Evolutionary conservation across 2,329 filamentous ascomycete species (phyloP), one percentile per base, ranked within the genome.

Genomic region (Neonectria magnoliae): DNA sequence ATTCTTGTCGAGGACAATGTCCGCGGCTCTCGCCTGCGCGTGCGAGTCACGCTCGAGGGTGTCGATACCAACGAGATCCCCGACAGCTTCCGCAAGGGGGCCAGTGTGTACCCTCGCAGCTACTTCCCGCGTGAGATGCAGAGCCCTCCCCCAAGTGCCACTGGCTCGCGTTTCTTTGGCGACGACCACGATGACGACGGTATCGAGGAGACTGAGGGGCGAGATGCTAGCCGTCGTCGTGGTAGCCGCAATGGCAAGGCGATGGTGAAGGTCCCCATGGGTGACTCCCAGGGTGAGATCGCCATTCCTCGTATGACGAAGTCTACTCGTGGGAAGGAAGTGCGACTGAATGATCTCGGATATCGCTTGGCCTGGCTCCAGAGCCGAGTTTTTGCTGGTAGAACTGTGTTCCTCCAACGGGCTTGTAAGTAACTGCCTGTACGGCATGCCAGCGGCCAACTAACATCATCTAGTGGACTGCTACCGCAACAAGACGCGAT

Each of bases 311-410:
- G 89, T 63, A 90, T 94, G 78, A 89, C 89, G 54, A 90, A 88
- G 75, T 83, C 84, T 48, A 87, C 89, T 70, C 88, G 93, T 54
- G 87, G 85, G 54, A 96, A 93, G 81, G 95, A 98, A 77, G 90
- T 96, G n/a, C 88, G 93, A 53, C 82, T 98, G 66, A 98, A 98
- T 76, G 94, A 98, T 76, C 82, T 98, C 50, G 95, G 94, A 2
- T 97, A 97, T 78, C 89, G 95, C 51, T 97, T 99, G 92, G 94
- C 93, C 53, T 99, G 96, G 95, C 90, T 94, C 59, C 95, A 98
- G 81, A 96, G 94, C 77, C 87, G 95, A 74, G 93, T 95, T 11
- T 98, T 98, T 82, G 91, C 94, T 1, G 92, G 91, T 13, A 87
- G 93, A 71, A 93, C 91, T 44, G 85, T 97, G 52, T 98, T 98